phyloP scores from a whole-genome alignment of 176 grass and related monocot species.

The Microstegium vimineum region DNA sequence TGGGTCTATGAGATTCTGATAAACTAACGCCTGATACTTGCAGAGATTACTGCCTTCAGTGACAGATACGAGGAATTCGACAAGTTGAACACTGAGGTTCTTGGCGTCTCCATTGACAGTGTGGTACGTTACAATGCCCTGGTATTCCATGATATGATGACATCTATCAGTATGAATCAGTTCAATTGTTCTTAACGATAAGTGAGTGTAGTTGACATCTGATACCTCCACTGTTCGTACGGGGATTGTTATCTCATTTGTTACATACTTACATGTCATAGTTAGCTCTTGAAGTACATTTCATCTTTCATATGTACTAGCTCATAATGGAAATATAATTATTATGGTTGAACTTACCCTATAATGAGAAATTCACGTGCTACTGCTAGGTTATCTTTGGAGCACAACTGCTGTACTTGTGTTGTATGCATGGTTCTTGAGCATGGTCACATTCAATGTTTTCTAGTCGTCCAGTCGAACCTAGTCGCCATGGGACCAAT shows the following conservation, averaged over 20 bases:
- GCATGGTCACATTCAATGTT: too few relatives aligned
- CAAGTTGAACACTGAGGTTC: slow-evolving; percentile 74
- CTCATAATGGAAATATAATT: neutral
- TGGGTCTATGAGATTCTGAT: neutral
- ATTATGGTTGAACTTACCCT: neutral
- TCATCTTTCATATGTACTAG: neutral
- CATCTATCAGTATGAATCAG: neutral
- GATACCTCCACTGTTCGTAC: neutral
- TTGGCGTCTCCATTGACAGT: slow-evolving; percentile 82
- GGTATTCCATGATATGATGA: neutral
- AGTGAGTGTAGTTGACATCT: neutral
- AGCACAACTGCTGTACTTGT: neutral
- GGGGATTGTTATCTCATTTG: neutral
- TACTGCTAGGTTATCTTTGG: neutral
- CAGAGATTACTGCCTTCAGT: slow-evolving; percentile 89
- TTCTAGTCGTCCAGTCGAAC: too few relatives aligned
- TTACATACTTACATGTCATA: neutral
- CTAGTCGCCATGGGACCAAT: too few relatives aligned
- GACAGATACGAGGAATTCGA: slow-evolving; percentile 64
- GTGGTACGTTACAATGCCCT: slow-evolving; percentile 47
- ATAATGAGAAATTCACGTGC: neutral
- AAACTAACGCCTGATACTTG: neutral
- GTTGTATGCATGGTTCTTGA: neutral
- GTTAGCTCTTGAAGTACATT: neutral
- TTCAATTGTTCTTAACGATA: neutral